Conservation (phyloP, 805 yeast genomes). For the Starmerella bombi region DNA sequence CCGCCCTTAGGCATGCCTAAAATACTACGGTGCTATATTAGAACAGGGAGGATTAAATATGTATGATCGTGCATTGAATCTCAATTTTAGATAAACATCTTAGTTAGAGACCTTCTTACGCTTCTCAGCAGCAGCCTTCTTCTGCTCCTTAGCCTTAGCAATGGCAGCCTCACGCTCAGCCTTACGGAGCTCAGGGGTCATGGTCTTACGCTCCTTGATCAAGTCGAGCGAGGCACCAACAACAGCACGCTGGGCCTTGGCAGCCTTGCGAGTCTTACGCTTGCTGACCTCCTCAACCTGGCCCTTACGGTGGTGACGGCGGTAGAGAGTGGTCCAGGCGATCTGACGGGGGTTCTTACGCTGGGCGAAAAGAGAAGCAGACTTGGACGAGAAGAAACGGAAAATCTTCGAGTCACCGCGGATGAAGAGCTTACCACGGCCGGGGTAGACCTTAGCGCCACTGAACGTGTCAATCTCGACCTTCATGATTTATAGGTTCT, state of each 20-base stretch:
- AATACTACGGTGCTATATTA: too few species aligned
- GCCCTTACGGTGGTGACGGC: slow-evolving; percentile 99
- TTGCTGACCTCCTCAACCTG: slow-evolving; percentile 94
- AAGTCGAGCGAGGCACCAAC: slow-evolving; percentile 98
- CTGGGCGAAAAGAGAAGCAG: slow-evolving; percentile 96
- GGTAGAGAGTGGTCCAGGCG: slow-evolving; percentile 98
- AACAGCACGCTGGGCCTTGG: slow-evolving; percentile 97
- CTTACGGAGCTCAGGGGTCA: slow-evolving; percentile 95
- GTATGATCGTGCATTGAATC: background rate
- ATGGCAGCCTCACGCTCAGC: slow-evolving; percentile 90
- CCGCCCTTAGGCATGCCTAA: too few species aligned
- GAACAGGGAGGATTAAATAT: background rate
- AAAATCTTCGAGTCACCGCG: slow-evolving; percentile 99
- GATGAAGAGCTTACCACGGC: slow-evolving; percentile 97
- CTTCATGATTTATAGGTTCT: slow-evolving; percentile 53
- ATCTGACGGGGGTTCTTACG: slow-evolving; percentile 99
- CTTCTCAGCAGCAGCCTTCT: slow-evolving; percentile 81
- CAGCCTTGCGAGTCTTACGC: slow-evolving; percentile 95
- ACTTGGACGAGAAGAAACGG: slow-evolving; percentile 97
- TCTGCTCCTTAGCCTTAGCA: slow-evolving; percentile 36
- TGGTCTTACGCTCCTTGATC: slow-evolving; percentile 93
- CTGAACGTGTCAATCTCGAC: slow-evolving; percentile 99
- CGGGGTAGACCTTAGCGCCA: slow-evolving; percentile 99
- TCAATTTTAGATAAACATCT: slow-evolving; percentile 9
- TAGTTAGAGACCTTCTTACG: slow-evolving; percentile 46